Evolutionary conservation across 164 flowering plant genomes (phyloP), one percentile per base, ranked within the genome.

Genomic region (Stephania yunnanensis): DNA sequence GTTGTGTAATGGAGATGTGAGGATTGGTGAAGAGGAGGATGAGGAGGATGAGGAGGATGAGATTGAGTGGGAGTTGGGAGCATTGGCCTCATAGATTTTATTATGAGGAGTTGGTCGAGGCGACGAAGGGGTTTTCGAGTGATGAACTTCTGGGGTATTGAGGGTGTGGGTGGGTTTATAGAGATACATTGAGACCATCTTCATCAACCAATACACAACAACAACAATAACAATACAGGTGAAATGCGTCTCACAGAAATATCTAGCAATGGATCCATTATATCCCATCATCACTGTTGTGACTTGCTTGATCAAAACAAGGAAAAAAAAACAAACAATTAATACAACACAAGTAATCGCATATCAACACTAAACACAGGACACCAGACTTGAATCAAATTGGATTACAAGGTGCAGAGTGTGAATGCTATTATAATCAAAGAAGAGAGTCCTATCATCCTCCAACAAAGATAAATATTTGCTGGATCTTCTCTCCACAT

Each of bases 151-250:
- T 90, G 11, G 98, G 98, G 0, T 70, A 79, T 2, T 97, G 98
- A 7, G 94, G 96, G 17, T 91, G 89, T 75, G 95, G 97, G 0
- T 82, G 65, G 66, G 98, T 93, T 0, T 93, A 85, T 82, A 90
- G 78, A 73, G 98, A 88, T 10, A 63, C 63, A 25, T 25, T 25
- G 25, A 25, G 25, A 25, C 25, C 25, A 25, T 25, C 25, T 25
- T 25, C 25, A 25, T 10, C 75, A 90, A 4, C 68, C 77, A 0
- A 85, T 25, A 25, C 25, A 83, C 76, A n/a, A 76, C 25, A 25
- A 25, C 25, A 25, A 25, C 25, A 25, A 25, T 25, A 25, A 25
- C 25, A 25, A 25, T 0, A 25, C 25, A 25, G 0, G 93, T 93
- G 44, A 93, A 93, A 77, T 88, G 97, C 75, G 89, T 90, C 20